Percentiles rank a stretch among this genome's conserved stretches.
Evolutionary conservation across 2,329 filamentous ascomycete species (phyloP).

Genomic region (Ophiocordyceps camponoti-saundersi): DNA sequence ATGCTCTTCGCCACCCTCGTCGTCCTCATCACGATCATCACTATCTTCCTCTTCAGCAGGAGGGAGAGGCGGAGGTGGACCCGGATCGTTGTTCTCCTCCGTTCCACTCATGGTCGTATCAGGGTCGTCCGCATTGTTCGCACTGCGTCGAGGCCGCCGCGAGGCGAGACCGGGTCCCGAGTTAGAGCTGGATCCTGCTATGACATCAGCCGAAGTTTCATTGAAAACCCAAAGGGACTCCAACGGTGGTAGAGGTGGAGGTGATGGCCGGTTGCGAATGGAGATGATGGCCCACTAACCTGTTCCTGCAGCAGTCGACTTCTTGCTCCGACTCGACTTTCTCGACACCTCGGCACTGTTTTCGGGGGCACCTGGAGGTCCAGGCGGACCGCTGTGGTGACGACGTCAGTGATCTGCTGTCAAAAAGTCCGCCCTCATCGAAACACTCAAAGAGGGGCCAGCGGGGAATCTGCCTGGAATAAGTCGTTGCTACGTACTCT

Average conservation of each 20-base stretch:
- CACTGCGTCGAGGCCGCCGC: constrained; percentile 36
- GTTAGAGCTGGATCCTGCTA: constrained; percentile 15
- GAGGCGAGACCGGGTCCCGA: constrained; percentile 22
- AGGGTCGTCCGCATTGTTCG: constrained; percentile 35
- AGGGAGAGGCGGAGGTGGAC: constrained; percentile 25
- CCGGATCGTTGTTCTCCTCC: constrained; percentile 32
- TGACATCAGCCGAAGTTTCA: constrained; percentile 1
- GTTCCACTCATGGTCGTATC: constrained; percentile 58
- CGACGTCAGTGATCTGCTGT: constrained; percentile 3
- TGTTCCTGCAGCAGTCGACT: constrained; percentile 29
- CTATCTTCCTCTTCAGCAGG: constrained; percentile 20
- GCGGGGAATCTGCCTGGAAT: neutral
- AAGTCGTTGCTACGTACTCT: constrained; percentile 34
- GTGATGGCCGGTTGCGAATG: neutral
- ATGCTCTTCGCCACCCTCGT: constrained; percentile 24
- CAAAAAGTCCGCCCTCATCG: neutral
- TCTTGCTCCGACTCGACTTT: constrained; percentile 58
- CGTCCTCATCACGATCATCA: constrained; percentile 13
- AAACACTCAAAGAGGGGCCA: neutral
- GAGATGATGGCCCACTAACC: constrained; percentile 11
- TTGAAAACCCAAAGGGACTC: neutral
- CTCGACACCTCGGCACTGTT: constrained; percentile 37
- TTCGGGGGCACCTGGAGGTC: constrained; percentile 45
- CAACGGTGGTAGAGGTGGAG: neutral
- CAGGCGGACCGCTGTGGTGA: constrained; percentile 14